A percentile compares a stretch with the other conserved stretches of the same genome.
phyloP scores from a whole-genome alignment of 495 filamentous ascomycete species.

The Penicillium waksmanii region DNA sequence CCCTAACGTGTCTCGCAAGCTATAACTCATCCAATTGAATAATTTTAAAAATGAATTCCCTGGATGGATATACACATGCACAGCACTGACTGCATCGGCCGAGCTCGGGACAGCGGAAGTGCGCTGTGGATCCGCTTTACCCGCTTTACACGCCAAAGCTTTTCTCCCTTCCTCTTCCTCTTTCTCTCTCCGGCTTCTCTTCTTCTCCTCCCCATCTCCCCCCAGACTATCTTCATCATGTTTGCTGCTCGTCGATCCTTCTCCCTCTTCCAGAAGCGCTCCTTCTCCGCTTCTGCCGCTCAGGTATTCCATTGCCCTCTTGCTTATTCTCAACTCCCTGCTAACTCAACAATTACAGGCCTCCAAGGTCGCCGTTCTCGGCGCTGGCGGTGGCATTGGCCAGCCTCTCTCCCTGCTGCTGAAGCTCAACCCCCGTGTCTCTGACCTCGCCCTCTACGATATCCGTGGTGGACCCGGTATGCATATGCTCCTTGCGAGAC shows the following conservation, averaged over 20 bases:
- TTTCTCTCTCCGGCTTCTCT: constrained; percentile 24
- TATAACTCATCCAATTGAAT: background rate
- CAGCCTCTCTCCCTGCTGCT: constrained; percentile 96
- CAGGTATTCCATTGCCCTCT: constrained; percentile 60
- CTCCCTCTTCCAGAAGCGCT: constrained; percentile 76
- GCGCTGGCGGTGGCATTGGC: constrained; percentile 95
- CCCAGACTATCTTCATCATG: constrained; percentile 52
- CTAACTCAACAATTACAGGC: constrained; percentile 61
- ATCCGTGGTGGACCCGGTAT: constrained; percentile 91
- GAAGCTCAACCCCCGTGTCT: constrained; percentile 95
- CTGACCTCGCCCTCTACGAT: constrained; percentile 94
- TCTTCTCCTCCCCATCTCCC: constrained; percentile 18
- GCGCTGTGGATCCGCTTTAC: background rate
- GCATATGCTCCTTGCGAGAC: constrained; percentile 24
- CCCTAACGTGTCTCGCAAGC: too few species aligned
- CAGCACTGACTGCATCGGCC: constrained; percentile 8
- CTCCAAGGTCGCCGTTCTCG: constrained; percentile 95
- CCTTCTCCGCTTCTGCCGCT: constrained; percentile 90
- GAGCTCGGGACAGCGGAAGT: constrained; percentile 30
- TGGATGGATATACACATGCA: background rate
- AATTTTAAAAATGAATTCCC: background rate
- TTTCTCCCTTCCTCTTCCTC: constrained; percentile 31
- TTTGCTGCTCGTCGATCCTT: constrained; percentile 75
- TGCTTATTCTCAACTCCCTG: constrained; percentile 6
- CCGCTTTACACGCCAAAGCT: constrained; percentile 14